Base-by-base conservation (phyloP, 495 filamentous ascomycete species). In the Wilcoxina mikolae region DNA sequence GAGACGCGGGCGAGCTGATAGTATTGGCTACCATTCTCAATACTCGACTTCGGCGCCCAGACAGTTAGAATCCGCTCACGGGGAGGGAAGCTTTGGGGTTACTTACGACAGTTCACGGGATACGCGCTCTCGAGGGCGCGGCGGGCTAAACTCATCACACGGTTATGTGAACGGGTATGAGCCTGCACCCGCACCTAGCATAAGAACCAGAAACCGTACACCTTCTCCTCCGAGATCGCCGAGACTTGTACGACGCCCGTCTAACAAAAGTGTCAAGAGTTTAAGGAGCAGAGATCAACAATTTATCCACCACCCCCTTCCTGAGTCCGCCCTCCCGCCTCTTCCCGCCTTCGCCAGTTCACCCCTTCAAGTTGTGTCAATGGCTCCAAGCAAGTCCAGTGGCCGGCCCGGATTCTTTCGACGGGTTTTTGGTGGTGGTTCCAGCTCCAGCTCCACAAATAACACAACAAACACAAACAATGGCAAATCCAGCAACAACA, bases 401-500 rank as follows among this genome's bases (percentile, higher is more conserved):
- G 84, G 90, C 53, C 79, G 81, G 23, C 85, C 76, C 12, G 87
- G 91, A 23, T 98, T 98, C 69, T 95, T 95, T 72, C 79, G 85
- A 54, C 79, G 90, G 57, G 83, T 96, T 11, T 95, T 96, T 68
- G 84, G 81, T 29, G 62, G 66, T 26, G 65, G 55, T 46, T 52
- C 43, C 54, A 63, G 63, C 51, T 58, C 46, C 39, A 54, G 46
- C 27, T 59, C 59, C 57, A 59, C 53, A 56, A 68, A 56, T 56
- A 73, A 61, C 53, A 38, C 29, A 46, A 29, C 44, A 12, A 33
- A 15, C 22, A 28, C 51, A 45, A 44, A 22, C 41, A 42, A 28
- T 41, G 23, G 26, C 28, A 52, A 27, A 11, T 28, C 49, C n/a
- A 43, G 11, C 4, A 35, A 4, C 24, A 33, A 26, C 49, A 39